Percentiles rank a stretch among this genome's conserved stretches.
Evolutionary conservation across 2,329 filamentous ascomycete species (phyloP).

Genomic region (Tolypocladium paradoxum): DNA sequence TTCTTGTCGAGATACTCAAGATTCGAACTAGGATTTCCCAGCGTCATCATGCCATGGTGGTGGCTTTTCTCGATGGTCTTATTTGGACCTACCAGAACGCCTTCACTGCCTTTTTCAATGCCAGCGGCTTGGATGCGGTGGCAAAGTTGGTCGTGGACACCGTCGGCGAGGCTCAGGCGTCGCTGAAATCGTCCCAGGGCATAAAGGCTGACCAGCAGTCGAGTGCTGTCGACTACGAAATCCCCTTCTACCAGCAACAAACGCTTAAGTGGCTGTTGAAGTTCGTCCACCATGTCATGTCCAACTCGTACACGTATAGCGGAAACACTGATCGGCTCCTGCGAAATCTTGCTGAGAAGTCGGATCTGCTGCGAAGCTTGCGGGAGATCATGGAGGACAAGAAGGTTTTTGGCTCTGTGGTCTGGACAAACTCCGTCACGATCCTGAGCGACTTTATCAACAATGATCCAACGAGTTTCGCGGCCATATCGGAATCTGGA

Average conservation of each 20-base stretch:
- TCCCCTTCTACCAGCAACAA: constrained; percentile 88
- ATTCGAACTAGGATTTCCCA: constrained; percentile 74
- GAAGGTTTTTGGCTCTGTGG: constrained; percentile 72
- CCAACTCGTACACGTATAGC: constrained; percentile 54
- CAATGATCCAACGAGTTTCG: constrained; percentile 95
- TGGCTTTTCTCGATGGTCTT: constrained; percentile 80
- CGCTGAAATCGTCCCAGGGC: constrained; percentile 58
- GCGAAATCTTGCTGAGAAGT: constrained; percentile 88
- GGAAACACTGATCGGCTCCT: constrained; percentile 83
- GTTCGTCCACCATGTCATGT: constrained; percentile 94
- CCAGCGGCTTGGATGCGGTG: constrained; percentile 79
- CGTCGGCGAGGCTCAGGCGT: constrained; percentile 57
- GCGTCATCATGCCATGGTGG: constrained; percentile 70
- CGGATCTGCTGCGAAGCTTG: constrained; percentile 68
- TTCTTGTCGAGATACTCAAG: constrained; percentile 79
- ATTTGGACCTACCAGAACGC: constrained; percentile 79
- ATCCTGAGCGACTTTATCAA: constrained; percentile 96
- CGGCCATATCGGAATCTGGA: constrained; percentile 87
- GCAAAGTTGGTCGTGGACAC: constrained; percentile 77
- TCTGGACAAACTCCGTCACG: constrained; percentile 90
- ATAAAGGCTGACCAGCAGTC: constrained; percentile 62
- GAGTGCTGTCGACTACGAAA: constrained; percentile 80
- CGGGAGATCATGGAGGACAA: constrained; percentile 74
- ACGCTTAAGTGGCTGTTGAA: constrained; percentile 90
- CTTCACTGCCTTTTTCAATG: constrained; percentile 70